Conservation (phyloP, 139 green algal genomes). For the Protoeuglena noctilucae region DNA sequence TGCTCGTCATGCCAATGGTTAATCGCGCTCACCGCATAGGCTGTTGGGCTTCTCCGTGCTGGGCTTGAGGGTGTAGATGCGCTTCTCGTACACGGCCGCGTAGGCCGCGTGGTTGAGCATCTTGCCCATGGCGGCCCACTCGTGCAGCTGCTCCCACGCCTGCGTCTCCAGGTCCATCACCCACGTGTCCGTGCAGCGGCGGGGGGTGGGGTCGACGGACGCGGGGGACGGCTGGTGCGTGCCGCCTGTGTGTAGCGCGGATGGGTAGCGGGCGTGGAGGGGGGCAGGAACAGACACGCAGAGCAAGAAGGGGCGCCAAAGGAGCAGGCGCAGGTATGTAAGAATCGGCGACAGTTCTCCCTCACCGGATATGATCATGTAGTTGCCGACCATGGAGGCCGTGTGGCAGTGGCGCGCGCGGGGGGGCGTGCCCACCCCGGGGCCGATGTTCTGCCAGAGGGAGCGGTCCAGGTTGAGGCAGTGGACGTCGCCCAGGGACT, state of each 20-base stretch:
- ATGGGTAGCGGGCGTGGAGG: background rate
- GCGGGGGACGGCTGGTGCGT: no score
- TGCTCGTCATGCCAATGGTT: no score
- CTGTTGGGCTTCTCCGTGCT: constrained; percentile 6
- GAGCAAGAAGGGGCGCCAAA: background rate
- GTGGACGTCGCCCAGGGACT: constrained; percentile 10
- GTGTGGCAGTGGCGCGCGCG: constrained; percentile 1
- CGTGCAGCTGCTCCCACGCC: constrained; percentile 3
- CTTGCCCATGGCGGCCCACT: background rate
- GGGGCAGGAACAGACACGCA: background rate
- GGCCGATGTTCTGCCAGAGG: constrained; percentile 7
- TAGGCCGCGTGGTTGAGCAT: background rate
- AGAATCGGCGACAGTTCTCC: background rate
- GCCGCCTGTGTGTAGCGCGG: background rate
- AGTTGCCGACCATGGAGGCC: background rate
- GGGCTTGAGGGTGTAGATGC: constrained; percentile 46
- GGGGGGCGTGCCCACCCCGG: background rate
- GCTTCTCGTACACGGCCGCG: background rate
- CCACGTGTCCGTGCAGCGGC: constrained; percentile 2
- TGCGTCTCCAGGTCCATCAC: constrained; percentile 2
- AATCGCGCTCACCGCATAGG: no score
- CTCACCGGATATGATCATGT: constrained; percentile 6
- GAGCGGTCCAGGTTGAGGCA: constrained; percentile 10
- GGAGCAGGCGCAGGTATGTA: background rate
- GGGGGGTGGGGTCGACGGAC: background rate